Conservation (phyloP, 305 asterid genomes). For the Fraxinus floribunda region DNA sequence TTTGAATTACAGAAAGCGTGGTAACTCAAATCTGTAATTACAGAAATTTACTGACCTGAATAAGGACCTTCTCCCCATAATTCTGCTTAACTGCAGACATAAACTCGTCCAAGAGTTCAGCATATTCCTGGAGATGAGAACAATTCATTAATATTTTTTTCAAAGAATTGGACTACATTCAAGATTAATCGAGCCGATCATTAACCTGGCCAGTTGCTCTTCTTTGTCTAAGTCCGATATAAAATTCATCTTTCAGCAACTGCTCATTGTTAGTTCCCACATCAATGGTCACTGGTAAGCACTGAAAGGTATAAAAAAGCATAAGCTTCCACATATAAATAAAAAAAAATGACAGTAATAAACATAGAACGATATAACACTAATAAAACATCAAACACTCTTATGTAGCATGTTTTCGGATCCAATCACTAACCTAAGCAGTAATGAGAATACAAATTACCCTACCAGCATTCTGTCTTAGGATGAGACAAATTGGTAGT, state of each 20-base stretch:
- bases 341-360: not conserved
- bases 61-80: constrained; percentile 92
- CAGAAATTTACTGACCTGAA: constrained; percentile 58
- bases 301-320: constrained; percentile 35
- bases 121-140: constrained; percentile 65
- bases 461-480: not conserved
- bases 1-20: not conserved
- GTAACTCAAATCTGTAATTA: not conserved
- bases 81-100: constrained; percentile 90
- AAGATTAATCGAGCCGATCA: constrained; percentile 2
- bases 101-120: constrained; percentile 85
- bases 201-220: constrained; percentile 93
- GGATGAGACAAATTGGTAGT: not conserved
- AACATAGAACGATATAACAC: constrained; percentile 13
- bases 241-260: constrained; percentile 79
- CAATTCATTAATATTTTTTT: constrained; percentile 6
- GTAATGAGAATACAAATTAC: not conserved
- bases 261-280: constrained; percentile 93
- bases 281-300: constrained; percentile 89
- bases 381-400: not conserved
- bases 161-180: not conserved
- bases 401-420: not conserved
- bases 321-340: not conserved
- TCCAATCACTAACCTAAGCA: not conserved
- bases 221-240: constrained; percentile 85